These are phyloP conservation scores for Cyclospora cayetanensis DNA, from an alignment of 169 alveolate genomes.

Conservation along the genomic window DNA sequence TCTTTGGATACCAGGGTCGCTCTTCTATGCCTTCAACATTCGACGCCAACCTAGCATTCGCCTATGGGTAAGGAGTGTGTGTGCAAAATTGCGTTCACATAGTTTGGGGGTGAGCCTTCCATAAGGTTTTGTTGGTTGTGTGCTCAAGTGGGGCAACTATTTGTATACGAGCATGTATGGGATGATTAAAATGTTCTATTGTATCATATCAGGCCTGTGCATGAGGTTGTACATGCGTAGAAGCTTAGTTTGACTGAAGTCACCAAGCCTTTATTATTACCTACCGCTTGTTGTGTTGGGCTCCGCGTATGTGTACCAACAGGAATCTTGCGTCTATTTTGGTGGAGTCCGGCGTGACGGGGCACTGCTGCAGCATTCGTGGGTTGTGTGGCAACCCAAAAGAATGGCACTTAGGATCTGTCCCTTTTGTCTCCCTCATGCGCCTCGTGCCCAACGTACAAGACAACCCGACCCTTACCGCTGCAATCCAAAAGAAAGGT, in stretches of 20 bases:
- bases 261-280: too few relatives aligned
- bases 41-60: slow-evolving; percentile 94
- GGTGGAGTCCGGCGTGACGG: slow-evolving; percentile 95
- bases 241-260: too few relatives aligned
- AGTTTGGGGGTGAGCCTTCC: too few relatives aligned
- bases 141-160: too few relatives aligned
- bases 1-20: slow-evolving; percentile 98
- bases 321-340: slow-evolving; percentile 92
- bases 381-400: slow-evolving; percentile 91
- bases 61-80: slow-evolving; percentile 88
- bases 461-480: slow-evolving; percentile 69
- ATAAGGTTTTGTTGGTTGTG: too few relatives aligned
- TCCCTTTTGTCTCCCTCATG: slow-evolving; percentile 92
- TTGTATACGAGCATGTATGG: too few relatives aligned
- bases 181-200: too few relatives aligned
- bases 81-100: too few relatives aligned
- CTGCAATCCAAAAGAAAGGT: slow-evolving; percentile 69
- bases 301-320: neutral
- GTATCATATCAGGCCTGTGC: too few relatives aligned
- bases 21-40: slow-evolving; percentile 97
- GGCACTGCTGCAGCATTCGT: slow-evolving; percentile 92
- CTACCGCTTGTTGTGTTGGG: too few relatives aligned
- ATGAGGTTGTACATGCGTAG: too few relatives aligned
- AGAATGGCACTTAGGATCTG: slow-evolving; percentile 95
- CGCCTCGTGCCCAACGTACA: slow-evolving; percentile 82